These are phyloP conservation scores for Flaveria floridana DNA, from an alignment of 140 eudicot species.

Conservation along the genomic window DNA sequence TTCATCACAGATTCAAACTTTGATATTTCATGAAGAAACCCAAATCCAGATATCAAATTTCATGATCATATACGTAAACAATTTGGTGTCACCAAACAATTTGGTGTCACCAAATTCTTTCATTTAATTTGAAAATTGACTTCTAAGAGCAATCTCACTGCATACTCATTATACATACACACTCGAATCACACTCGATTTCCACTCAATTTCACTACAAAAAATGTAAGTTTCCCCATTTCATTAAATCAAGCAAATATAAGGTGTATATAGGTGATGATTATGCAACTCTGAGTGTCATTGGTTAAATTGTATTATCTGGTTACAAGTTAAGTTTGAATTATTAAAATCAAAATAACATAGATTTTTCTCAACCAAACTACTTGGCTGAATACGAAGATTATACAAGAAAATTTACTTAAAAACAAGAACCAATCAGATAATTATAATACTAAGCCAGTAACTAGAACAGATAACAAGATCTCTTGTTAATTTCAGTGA, in stretches of 20 bases:
- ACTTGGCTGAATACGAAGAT: conserved; percentile 6
- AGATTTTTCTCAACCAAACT: not conserved
- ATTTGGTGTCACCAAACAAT: not conserved
- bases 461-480: conserved; percentile 23
- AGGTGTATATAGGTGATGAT: no score
- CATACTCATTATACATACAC: no score
- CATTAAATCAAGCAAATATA: no score
- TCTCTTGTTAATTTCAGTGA: not conserved
- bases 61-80: not conserved
- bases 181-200: no score
- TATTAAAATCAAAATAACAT: not conserved
- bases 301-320: no score
- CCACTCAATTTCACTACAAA: no score
- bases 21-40: conserved; percentile 12
- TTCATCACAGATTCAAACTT: conserved; percentile 10
- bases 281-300: no score
- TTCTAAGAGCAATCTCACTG: no score
- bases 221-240: no score
- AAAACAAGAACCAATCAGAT: no score
- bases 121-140: not conserved
- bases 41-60: not conserved
- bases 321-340: not conserved
- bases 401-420: no score
- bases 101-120: conserved; percentile 1
- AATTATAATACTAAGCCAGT: conserved; percentile 16